Percentiles rank a stretch among this genome's conserved stretches.
Evolutionary conservation across 2,329 filamentous ascomycete genomes (phyloP).

Genomic region (Colletotrichum sp.): DNA sequence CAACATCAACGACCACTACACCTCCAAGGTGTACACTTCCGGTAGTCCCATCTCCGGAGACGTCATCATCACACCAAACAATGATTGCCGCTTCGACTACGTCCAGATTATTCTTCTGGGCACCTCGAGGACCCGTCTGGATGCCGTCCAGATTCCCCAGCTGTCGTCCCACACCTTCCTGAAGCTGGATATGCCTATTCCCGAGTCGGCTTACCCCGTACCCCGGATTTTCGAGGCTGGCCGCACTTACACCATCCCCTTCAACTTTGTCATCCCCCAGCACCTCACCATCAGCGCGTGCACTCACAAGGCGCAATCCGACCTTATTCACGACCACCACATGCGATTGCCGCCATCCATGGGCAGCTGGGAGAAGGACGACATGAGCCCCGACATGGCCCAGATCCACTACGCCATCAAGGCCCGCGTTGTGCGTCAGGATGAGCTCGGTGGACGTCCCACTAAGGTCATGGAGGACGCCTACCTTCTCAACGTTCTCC

Average conservation of each 20-base stretch:
- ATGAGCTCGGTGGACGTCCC: slow-evolving; percentile 27
- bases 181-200: slow-evolving; percentile 60
- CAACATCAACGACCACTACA: slow-evolving; percentile 58
- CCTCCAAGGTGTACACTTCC: slow-evolving; percentile 61
- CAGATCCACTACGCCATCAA: slow-evolving; percentile 58
- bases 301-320: slow-evolving; percentile 50
- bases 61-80: slow-evolving; percentile 48
- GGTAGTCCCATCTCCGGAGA: slow-evolving; percentile 56
- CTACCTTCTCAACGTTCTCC: slow-evolving; percentile 58
- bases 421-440: slow-evolving; percentile 45
- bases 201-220: slow-evolving; percentile 50
- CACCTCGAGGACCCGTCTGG: slow-evolving; percentile 53
- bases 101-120: slow-evolving; percentile 61
- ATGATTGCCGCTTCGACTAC: slow-evolving; percentile 53
- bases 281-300: slow-evolving; percentile 63
- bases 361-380: slow-evolving; percentile 58
- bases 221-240: slow-evolving; percentile 54
- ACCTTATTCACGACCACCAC: slow-evolving; percentile 56
- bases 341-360: slow-evolving; percentile 58
- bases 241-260: slow-evolving; percentile 55
- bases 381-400: slow-evolving; percentile 60
- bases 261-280: slow-evolving; percentile 64
- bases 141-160: slow-evolving; percentile 54
- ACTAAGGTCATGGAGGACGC: slow-evolving; percentile 44
- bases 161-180: slow-evolving; percentile 58